Evolutionary conservation across 164 flowering plant species (phyloP).

Genomic region (Sedum album): DNA sequence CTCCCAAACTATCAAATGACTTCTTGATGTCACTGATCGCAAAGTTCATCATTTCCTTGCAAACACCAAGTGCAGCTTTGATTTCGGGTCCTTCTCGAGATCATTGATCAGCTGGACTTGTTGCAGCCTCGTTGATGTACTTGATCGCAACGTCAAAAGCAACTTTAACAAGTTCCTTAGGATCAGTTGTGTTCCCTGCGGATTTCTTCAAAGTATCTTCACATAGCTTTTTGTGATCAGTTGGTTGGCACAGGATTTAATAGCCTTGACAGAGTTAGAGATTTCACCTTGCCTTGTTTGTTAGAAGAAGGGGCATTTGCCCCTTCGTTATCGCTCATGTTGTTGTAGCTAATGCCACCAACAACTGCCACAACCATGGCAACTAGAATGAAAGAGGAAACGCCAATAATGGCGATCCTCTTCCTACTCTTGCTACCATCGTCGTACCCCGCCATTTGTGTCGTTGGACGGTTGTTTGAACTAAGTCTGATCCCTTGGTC

Average conservation of each 20-base stretch:
- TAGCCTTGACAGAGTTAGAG: conserved; percentile 21
- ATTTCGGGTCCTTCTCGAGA: too few relatives aligned
- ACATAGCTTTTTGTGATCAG: conserved; percentile 48
- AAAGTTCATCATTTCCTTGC: too few relatives aligned
- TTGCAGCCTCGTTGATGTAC: too few relatives aligned
- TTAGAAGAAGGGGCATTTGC: neutral
- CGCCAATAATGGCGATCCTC: too few relatives aligned
- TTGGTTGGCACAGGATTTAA: too few relatives aligned
- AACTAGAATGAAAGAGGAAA: conserved; percentile 5
- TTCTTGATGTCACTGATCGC: too few relatives aligned
- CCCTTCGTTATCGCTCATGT: neutral
- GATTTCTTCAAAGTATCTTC: conserved; percentile 26
- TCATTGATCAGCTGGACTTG: too few relatives aligned
- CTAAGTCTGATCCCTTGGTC: too few relatives aligned
- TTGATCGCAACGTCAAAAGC: too few relatives aligned
- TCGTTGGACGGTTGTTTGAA: neutral
- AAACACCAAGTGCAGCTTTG: too few relatives aligned
- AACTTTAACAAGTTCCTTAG: too few relatives aligned
- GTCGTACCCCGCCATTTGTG: neutral
- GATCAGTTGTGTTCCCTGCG: too few relatives aligned
- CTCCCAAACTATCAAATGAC: conserved; percentile 15
- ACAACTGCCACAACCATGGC: conserved; percentile 10
- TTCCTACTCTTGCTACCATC: neutral
- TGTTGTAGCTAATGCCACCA: neutral
- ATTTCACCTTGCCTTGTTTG: neutral